Evolutionary conservation across 2,329 filamentous ascomycete genomes (phyloP), one percentile per base, ranked within the genome.

Genomic region (Penicillium concentricum): DNA sequence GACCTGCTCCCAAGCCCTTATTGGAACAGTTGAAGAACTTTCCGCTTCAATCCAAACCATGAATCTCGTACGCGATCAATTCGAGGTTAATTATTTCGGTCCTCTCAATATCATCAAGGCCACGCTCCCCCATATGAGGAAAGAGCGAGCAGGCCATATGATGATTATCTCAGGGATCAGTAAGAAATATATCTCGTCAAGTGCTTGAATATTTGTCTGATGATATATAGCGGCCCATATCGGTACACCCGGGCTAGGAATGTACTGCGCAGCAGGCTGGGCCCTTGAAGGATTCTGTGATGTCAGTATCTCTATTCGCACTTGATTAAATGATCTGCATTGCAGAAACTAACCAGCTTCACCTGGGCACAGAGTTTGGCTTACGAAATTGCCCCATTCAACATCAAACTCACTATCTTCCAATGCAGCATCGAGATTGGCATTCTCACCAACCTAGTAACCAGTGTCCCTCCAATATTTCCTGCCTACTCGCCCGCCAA

Each of bases 91-190:
- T 67, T 97, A 95, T 80, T 97, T 97, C 74, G 91, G 91, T 0
- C 92, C 95, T 56, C 88, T 97, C 73, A 97, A 97, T 76, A 91
- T 96, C 71, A 95, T 97, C 78, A 95, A 94, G 73, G 90, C 92
- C 15, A 82, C 87, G 1, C 81, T 99, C 22, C 92, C 93, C 0
- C 82, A 87, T 53, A 87, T 97, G 73, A 84, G 94, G 42, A 81
- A 82, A 58, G 89, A 92, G 69, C 87, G 88, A 65, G 92, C 88
- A 9, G 94, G 94, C 0, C 94, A 99, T 73, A 88, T 97, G 61
- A 88, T 97, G 61, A 85, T 95, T 54, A 82, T 97, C 48, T 94
- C 91, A 7, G 93, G 91, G 60, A 92, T 95, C 58, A 92, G 81
- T 82, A 74, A 63, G 70, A 37, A 57, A 74, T 12, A 7, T 16